Evolutionary conservation across 495 filamentous ascomycete species (phyloP).

Genomic region (Friedmanniomyces endolithicus): DNA sequence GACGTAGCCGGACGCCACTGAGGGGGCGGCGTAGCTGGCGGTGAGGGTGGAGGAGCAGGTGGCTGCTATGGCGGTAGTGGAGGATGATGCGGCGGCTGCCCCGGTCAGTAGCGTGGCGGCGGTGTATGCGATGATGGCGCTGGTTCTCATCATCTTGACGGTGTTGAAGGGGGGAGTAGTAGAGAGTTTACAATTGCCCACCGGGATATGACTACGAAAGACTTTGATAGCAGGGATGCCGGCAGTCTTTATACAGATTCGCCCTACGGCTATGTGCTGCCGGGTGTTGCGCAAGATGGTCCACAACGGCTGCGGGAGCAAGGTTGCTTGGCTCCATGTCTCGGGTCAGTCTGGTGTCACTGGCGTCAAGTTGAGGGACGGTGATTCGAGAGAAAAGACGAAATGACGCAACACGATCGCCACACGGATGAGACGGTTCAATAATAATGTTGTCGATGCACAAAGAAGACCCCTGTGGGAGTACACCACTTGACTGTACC

Average conservation of each 20-base stretch:
- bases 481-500: too few relatives aligned
- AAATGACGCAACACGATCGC: too few relatives aligned
- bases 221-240: too few relatives aligned
- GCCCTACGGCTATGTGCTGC: background rate
- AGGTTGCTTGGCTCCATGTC: background rate
- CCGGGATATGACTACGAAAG: too few relatives aligned
- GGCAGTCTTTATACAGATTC: background rate
- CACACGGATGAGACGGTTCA: too few relatives aligned
- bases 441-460: too few relatives aligned
- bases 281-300: background rate
- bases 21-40: slow-evolving; percentile 31
- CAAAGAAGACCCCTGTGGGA: too few relatives aligned
- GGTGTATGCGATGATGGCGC: background rate
- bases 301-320: background rate
- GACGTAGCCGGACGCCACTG: slow-evolving; percentile 44
- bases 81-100: background rate
- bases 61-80: slow-evolving; percentile 4
- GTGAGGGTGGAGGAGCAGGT: slow-evolving; percentile 25
- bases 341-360: background rate
- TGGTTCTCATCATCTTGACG: background rate
- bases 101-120: background rate
- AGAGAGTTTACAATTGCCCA: too few relatives aligned
- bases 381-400: background rate
- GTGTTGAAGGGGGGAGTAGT: background rate
- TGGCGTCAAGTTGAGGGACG: background rate